Evolutionary conservation across 805 yeast genomes (phyloP).

Genomic region (Candida quercuum): DNA sequence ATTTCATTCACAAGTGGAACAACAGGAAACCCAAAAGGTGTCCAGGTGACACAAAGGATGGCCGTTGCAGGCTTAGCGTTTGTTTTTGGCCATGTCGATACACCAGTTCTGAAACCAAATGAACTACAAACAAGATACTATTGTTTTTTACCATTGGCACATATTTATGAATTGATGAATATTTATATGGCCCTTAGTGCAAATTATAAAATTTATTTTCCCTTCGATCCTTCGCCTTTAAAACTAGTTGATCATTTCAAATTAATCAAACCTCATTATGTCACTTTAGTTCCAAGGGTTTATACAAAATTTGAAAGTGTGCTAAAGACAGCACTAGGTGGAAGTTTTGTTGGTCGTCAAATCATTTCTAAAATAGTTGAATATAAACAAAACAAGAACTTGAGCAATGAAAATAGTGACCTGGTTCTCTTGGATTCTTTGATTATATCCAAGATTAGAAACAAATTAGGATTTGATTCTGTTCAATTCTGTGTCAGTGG

Average conservation of each 20-base stretch:
- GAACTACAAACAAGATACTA: slow-evolving; percentile 26
- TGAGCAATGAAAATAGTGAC: slow-evolving; percentile 8
- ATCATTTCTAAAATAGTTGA: slow-evolving; percentile 6
- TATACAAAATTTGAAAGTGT: slow-evolving; percentile 47
- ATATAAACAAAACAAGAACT: slow-evolving; percentile 4
- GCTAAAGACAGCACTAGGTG: slow-evolving; percentile 34
- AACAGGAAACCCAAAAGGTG: slow-evolving; percentile 62
- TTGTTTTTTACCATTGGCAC: slow-evolving; percentile 51
- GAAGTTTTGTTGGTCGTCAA: slow-evolving; percentile 5
- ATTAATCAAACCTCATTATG: slow-evolving; percentile 37
- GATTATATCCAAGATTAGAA: slow-evolving; percentile 23
- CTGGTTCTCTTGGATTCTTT: slow-evolving; percentile 27
- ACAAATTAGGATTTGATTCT: slow-evolving; percentile 34
- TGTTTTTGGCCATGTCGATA: slow-evolving; percentile 3
- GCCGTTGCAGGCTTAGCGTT: slow-evolving; percentile 33
- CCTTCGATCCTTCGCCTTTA: slow-evolving; percentile 37
- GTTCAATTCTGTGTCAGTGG: slow-evolving; percentile 33
- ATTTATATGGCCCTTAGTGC: slow-evolving; percentile 28
- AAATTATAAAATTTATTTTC: slow-evolving; percentile 40
- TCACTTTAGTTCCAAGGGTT: slow-evolving; percentile 51
- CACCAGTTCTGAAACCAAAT: slow-evolving; percentile 21
- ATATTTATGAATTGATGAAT: slow-evolving; percentile 49
- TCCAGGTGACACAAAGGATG: slow-evolving; percentile 39
- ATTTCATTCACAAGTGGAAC: slow-evolving; percentile 61
- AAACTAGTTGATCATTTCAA: slow-evolving; percentile 44